Conservation (phyloP, 1,284 basidiomycete species). For the Trichosporon sp. region DNA sequence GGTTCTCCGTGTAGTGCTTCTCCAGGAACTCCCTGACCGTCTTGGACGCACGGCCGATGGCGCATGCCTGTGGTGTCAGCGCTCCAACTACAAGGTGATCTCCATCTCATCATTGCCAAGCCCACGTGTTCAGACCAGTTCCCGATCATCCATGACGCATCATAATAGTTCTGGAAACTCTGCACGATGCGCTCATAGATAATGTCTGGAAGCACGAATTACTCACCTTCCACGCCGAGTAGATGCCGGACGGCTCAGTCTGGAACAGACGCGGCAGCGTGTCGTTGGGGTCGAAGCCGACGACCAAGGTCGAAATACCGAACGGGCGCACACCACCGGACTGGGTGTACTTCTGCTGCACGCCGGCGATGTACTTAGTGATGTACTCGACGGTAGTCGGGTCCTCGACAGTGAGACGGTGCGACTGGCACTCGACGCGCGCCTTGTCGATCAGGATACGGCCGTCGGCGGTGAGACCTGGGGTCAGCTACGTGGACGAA, state of each 20-base stretch:
- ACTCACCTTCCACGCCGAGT: conserved; percentile 95
- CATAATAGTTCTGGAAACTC: too few relatives aligned
- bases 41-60: conserved; percentile 96
- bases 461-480: conserved; percentile 95
- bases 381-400: conserved; percentile 99
- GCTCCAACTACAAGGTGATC: neutral
- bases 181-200: neutral
- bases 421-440: conserved; percentile 94
- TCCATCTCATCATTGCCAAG: neutral
- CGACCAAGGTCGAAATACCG: conserved; percentile 94
- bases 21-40: conserved; percentile 98
- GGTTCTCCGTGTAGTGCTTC: conserved; percentile 94
- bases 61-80: conserved; percentile 71
- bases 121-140: neutral
- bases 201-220: neutral
- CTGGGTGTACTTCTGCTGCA: conserved; percentile 99
- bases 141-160: neutral
- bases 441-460: conserved; percentile 98
- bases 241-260: conserved; percentile 97
- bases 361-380: conserved; percentile 93
- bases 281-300: conserved; percentile 96
- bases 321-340: conserved; percentile 98
- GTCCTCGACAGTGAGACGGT: conserved; percentile 96
- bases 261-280: conserved; percentile 85
- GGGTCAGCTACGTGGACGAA: conserved; percentile 10